phyloP scores from a whole-genome alignment of 2,329 filamentous ascomycete species.

The Monosporascus cannonballus region DNA sequence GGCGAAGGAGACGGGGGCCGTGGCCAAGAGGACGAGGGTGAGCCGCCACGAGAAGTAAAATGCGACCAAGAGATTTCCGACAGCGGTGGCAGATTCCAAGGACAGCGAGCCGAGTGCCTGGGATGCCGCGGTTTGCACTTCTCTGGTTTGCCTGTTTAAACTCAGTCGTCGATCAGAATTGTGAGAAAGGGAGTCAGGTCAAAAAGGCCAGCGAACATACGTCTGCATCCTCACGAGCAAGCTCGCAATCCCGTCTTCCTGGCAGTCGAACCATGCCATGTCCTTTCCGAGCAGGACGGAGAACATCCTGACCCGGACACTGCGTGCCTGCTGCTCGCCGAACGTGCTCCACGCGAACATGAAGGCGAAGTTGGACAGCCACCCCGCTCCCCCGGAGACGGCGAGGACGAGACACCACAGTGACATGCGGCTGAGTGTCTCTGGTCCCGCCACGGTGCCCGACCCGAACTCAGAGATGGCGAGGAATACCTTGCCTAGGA shows the following conservation, averaged over 20 bases:
- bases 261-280: slow-evolving; percentile 75
- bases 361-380: slow-evolving; percentile 61
- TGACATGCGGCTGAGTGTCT: slow-evolving; percentile 50
- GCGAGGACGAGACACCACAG: slow-evolving; percentile 58
- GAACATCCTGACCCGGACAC: slow-evolving; percentile 61
- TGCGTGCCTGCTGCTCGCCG: slow-evolving; percentile 72
- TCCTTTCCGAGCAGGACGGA: slow-evolving; percentile 62
- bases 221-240: slow-evolving; percentile 67
- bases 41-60: slow-evolving; percentile 79
- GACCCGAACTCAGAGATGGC: slow-evolving; percentile 61
- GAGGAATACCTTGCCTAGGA: slow-evolving; percentile 72
- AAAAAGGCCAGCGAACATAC: slow-evolving; percentile 41
- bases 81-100: slow-evolving; percentile 56
- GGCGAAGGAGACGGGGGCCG: slow-evolving; percentile 60
- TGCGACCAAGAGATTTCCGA: slow-evolving; percentile 64
- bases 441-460: slow-evolving; percentile 39
- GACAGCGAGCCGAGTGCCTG: slow-evolving; percentile 69
- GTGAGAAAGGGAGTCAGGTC: neutral
- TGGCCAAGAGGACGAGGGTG: slow-evolving; percentile 70
- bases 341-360: slow-evolving; percentile 69
- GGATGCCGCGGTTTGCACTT: slow-evolving; percentile 74
- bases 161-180: slow-evolving; percentile 10
- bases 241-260: slow-evolving; percentile 64
- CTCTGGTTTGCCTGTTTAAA: slow-evolving; percentile 64
- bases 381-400: slow-evolving; percentile 57